Evolutionary conservation across 495 filamentous ascomycete genomes (phyloP).

Genomic region (Penicillium odoratum): DNA sequence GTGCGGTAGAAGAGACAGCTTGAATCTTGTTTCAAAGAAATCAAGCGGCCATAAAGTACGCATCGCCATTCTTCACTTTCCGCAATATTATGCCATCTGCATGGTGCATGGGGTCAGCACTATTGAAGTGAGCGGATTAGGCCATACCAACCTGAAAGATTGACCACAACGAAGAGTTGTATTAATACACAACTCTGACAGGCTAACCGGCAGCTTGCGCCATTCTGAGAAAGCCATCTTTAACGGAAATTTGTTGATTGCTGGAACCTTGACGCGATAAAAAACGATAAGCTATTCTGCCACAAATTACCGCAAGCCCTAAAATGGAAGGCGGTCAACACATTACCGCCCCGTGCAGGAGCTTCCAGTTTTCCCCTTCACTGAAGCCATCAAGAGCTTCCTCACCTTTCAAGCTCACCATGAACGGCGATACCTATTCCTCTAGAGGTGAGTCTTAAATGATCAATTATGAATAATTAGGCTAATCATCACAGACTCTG

Average conservation of each 20-base stretch:
- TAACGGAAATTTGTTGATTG: conserved; percentile 11
- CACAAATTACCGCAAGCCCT: conserved; percentile 5
- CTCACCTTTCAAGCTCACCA: conserved; percentile 44
- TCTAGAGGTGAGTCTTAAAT: conserved; percentile 62
- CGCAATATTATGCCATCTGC: conserved; percentile 77
- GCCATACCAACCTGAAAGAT: conserved; percentile 65
- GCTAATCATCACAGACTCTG: conserved; percentile 53
- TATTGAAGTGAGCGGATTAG: conserved; percentile 4
- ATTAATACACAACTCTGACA: conserved; percentile 84
- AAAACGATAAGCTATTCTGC: conserved; percentile 23
- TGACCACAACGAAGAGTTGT: conserved; percentile 91
- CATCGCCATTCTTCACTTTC: conserved; percentile 85
- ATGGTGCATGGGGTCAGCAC: conserved; percentile 12
- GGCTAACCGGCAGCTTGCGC: conserved; percentile 75
- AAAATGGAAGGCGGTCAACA: conserved; percentile 28
- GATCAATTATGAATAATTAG: neutral
- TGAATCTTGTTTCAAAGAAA: conserved; percentile 82
- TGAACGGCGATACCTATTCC: conserved; percentile 89
- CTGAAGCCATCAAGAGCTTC: conserved; percentile 19
- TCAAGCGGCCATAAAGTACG: conserved; percentile 77
- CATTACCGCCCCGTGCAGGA: conserved; percentile 20
- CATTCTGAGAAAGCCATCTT: conserved; percentile 58
- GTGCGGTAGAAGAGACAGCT: conserved; percentile 77
- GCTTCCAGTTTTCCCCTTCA: conserved; percentile 33
- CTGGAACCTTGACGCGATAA: conserved; percentile 2